Evolutionary conservation across 2,329 filamentous ascomycete genomes (phyloP), one percentile per base, ranked within the genome.

Genomic region (Mycosphaerella sp.): DNA sequence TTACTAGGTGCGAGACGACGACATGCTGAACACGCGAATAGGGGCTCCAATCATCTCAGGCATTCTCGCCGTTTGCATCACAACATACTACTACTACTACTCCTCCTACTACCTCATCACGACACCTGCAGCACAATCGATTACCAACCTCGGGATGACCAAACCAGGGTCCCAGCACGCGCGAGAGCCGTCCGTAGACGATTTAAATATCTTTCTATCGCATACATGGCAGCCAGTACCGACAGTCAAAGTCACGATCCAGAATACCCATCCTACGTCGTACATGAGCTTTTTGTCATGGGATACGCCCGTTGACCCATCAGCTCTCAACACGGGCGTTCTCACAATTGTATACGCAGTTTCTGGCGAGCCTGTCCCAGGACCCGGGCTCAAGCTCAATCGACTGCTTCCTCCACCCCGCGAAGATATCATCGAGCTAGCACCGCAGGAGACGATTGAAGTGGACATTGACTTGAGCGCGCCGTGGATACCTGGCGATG

Each of bases 231-330:
- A 21, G 9, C 44, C 53, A 21, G 32, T 38, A 26, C 46, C 53
- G 21, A 51, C 48, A 2, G 46, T 74, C 10, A 62, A 67, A 11
- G 64, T 73, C 21, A 70, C 67, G 1, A 59, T 74, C 45, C 66
- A 67, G 8, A 74, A 74, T 52, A 64, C 61, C 39, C 64, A 65
- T 42, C 64, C 67, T 1, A 57, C 63, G 7, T 65, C 65, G 2
- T 59, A 69, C 1, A 67, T 70, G 53, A 71, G 72, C 0, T 48
- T 75, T 6, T 60, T 75, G 14, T 69, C 65, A 58, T 75, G 72
- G 72, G 66, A 69, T 45, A 71, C 71, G 1, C 72, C 72, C 4
- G 61, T 75, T 41, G 73, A 75, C 53, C 55, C 64, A 1, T 60
- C 67, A 36, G 70, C 70, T 8, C 52, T 70, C 14, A 70, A 70